phyloP scores from a whole-genome alignment of 768 basidiomycete species.

The Termitomyces heimii region DNA sequence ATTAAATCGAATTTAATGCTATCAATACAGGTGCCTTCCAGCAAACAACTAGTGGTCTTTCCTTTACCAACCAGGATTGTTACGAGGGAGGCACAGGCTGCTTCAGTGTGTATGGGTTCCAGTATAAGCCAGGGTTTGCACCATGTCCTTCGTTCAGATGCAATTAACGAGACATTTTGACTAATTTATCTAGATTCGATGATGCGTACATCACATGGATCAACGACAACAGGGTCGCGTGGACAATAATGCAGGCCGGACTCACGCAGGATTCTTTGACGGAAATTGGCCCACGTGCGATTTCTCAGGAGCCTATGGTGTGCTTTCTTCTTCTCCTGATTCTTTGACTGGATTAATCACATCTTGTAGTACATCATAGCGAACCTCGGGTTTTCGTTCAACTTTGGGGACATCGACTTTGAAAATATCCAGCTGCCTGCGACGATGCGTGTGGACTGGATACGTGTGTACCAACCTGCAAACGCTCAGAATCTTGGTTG shows the following conservation, averaged over 20 bases:
- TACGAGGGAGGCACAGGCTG: slow-evolving; percentile 40
- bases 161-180: neutral
- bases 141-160: slow-evolving; percentile 18
- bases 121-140: slow-evolving; percentile 44
- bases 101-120: slow-evolving; percentile 36
- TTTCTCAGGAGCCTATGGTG: slow-evolving; percentile 73
- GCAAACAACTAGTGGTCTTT: slow-evolving; percentile 67
- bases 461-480: slow-evolving; percentile 66
- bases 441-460: slow-evolving; percentile 72
- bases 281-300: slow-evolving; percentile 50
- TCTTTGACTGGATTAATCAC: slow-evolving; percentile 9
- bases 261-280: slow-evolving; percentile 44
- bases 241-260: slow-evolving; percentile 46
- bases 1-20: neutral
- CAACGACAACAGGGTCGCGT: slow-evolving; percentile 40
- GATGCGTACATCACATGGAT: slow-evolving; percentile 60
- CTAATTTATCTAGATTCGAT: slow-evolving; percentile 25
- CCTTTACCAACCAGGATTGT: slow-evolving; percentile 55
- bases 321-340: slow-evolving; percentile 4
- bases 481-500: slow-evolving; percentile 52
- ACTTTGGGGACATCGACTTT: slow-evolving; percentile 64
- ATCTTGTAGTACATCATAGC: slow-evolving; percentile 54
- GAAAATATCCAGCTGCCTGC: slow-evolving; percentile 46
- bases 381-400: slow-evolving; percentile 64
- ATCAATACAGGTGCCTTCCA: slow-evolving; percentile 43